These are phyloP conservation scores for Colletotrichum liaoningense DNA, from an alignment of 2,329 filamentous ascomycete species.

Conservation along the genomic window DNA sequence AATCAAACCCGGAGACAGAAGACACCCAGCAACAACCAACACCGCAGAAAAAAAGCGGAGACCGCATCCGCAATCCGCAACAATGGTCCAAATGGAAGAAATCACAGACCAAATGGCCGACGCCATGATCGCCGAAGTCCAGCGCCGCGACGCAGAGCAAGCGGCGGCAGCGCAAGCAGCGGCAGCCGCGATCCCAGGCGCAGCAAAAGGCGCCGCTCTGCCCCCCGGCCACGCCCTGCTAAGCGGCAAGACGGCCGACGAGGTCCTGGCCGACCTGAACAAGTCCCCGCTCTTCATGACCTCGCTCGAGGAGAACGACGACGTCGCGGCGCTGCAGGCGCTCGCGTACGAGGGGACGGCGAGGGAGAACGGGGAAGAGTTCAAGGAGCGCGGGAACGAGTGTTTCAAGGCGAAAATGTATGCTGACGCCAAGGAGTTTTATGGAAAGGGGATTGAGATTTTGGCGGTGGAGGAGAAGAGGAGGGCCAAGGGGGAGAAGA, in stretches of 20 bases:
- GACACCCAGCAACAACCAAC: too few relatives aligned
- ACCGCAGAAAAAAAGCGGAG: background rate
- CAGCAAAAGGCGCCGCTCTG: slow-evolving; percentile 53
- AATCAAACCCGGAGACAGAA: background rate
- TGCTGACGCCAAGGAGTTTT: slow-evolving; percentile 90
- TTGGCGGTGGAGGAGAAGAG: slow-evolving; percentile 73
- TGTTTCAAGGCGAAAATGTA: slow-evolving; percentile 79
- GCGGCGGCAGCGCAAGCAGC: slow-evolving; percentile 7
- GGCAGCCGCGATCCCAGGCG: slow-evolving; percentile 36
- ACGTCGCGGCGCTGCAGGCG: slow-evolving; percentile 88
- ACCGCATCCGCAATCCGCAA: slow-evolving; percentile 14
- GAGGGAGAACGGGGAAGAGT: slow-evolving; percentile 83
- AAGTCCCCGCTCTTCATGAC: slow-evolving; percentile 94
- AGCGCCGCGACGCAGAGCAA: slow-evolving; percentile 1
- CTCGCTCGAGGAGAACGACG: slow-evolving; percentile 84
- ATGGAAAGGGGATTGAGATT: slow-evolving; percentile 84
- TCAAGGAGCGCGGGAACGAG: slow-evolving; percentile 94
- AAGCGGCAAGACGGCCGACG: slow-evolving; percentile 61
- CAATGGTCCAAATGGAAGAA: slow-evolving; percentile 54
- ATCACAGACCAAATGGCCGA: slow-evolving; percentile 54
- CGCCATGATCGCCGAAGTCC: slow-evolving; percentile 40
- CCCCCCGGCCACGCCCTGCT: slow-evolving; percentile 54
- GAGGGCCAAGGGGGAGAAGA: slow-evolving; percentile 52
- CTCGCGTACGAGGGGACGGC: slow-evolving; percentile 93
- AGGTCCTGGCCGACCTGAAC: slow-evolving; percentile 68